These are phyloP conservation scores for Penicillium daleae DNA, from an alignment of 495 filamentous ascomycete genomes.

Conservation along the genomic window DNA sequence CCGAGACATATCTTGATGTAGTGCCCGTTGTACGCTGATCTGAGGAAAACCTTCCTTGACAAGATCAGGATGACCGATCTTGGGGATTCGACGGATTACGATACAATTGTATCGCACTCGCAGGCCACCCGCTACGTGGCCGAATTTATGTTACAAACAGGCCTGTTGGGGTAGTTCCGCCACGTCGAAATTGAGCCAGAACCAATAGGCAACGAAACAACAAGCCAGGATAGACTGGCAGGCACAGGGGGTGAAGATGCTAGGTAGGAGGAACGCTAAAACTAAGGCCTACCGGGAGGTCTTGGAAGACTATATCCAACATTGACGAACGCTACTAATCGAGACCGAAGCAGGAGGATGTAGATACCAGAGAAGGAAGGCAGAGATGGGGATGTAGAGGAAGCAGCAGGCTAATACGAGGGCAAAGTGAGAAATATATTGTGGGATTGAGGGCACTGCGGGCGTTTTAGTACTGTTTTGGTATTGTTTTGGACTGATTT, in stretches of 20 bases:
- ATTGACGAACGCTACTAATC: not conserved
- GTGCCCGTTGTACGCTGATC: not conserved
- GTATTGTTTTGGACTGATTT: too few relatives aligned
- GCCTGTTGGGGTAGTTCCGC: not conserved
- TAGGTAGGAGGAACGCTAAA: not conserved
- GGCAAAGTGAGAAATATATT: not conserved
- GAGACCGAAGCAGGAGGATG: not conserved
- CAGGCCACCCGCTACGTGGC: not conserved
- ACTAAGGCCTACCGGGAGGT: not conserved
- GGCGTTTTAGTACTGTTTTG: not conserved
- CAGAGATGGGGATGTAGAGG: not conserved
- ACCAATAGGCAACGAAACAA: not conserved
- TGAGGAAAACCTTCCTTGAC: not conserved
- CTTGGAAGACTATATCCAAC: not conserved
- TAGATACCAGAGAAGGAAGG: too few relatives aligned
- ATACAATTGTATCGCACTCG: not conserved
- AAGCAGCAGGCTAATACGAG: not conserved
- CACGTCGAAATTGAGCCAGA: not conserved
- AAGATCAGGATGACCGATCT: not conserved
- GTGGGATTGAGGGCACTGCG: not conserved
- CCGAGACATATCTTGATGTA: not conserved
- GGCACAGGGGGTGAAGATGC: not conserved
- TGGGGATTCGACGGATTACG: not conserved
- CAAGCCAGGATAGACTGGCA: not conserved
- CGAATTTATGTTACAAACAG: not conserved